phyloP scores from a whole-genome alignment of 2,329 filamentous ascomycete genomes.

The Alternaria incomplexa region DNA sequence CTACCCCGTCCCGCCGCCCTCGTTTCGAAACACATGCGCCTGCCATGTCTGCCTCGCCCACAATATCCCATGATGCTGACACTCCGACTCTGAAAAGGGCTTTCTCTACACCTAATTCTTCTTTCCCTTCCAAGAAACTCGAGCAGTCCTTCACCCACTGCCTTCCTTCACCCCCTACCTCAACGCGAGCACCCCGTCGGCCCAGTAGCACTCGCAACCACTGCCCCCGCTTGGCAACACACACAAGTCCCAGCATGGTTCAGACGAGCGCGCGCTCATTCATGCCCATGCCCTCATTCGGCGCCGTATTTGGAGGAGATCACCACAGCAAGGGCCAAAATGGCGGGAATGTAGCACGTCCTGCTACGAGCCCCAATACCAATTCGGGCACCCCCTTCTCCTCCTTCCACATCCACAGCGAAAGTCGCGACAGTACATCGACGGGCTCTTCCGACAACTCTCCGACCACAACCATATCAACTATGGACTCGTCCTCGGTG shows the following conservation, averaged over 20 bases:
- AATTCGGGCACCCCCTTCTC: constrained; percentile 43
- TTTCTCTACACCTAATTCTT: constrained; percentile 44
- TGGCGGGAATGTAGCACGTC: constrained; percentile 42
- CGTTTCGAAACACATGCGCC: constrained; percentile 12
- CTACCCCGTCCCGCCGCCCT: constrained; percentile 9
- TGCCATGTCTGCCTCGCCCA: constrained; percentile 34
- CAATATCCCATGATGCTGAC: constrained; percentile 43
- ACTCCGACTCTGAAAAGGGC: constrained; percentile 43
- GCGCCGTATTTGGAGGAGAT: constrained; percentile 75
- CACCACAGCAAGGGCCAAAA: constrained; percentile 54
- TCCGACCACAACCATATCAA: constrained; percentile 91
- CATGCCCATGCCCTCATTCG: constrained; percentile 71
- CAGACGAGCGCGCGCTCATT: constrained; percentile 44
- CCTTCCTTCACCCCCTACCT: constrained; percentile 5
- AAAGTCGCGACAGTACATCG: constrained; percentile 79
- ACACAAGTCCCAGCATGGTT: constrained; percentile 45
- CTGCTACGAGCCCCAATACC: constrained; percentile 44
- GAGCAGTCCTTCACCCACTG: constrained; percentile 25
- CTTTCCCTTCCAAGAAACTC: constrained; percentile 39
- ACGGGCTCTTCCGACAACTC: constrained; percentile 92
- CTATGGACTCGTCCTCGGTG: constrained; percentile 86
- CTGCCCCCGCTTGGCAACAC: constrained; percentile 26
- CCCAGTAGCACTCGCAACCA: constrained; percentile 19
- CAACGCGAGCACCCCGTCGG: constrained; percentile 19
- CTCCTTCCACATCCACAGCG: constrained; percentile 64